Evolutionary conservation across 208 protist species (phyloP).

Genomic region (Angomonas ambiguus): DNA sequence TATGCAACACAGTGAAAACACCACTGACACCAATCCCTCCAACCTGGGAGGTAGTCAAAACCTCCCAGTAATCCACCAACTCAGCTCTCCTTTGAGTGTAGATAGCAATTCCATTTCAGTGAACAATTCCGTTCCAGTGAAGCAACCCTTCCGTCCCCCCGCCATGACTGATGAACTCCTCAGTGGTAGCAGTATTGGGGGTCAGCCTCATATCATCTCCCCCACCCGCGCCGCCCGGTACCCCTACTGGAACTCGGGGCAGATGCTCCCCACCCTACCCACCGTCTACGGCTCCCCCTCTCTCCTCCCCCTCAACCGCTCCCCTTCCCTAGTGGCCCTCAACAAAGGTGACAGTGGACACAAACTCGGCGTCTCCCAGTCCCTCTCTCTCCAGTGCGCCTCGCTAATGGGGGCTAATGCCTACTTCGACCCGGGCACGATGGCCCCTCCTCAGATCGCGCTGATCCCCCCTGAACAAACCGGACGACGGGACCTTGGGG

Average conservation of each 20-base stretch:
- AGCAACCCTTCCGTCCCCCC: background rate
- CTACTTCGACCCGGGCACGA: background rate
- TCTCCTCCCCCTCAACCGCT: conserved; percentile 5
- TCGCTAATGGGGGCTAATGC: background rate
- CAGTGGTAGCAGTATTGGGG: background rate
- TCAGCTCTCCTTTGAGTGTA: background rate
- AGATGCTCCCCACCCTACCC: conserved; percentile 3
- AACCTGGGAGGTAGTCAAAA: background rate
- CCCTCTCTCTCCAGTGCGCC: background rate
- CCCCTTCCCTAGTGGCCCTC: background rate
- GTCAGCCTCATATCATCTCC: conserved; percentile 2
- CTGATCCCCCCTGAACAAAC: background rate
- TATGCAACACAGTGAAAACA: too few relatives aligned
- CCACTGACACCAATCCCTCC: background rate
- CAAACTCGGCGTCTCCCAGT: background rate
- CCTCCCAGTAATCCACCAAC: background rate
- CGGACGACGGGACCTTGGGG: background rate
- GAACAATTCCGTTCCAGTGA: too few relatives aligned
- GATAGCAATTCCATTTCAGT: background rate
- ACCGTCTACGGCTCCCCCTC: conserved; percentile 8
- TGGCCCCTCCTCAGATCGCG: background rate
- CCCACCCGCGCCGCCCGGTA: conserved; percentile 3
- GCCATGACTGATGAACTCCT: background rate
- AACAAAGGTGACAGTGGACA: background rate
- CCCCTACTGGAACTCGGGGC: conserved; percentile 25